A percentile compares a stretch with the other conserved stretches of the same genome.
Conservation (phyloP, 2,329 filamentous ascomycete species). For the Colletotrichum endophyticum region DNA sequence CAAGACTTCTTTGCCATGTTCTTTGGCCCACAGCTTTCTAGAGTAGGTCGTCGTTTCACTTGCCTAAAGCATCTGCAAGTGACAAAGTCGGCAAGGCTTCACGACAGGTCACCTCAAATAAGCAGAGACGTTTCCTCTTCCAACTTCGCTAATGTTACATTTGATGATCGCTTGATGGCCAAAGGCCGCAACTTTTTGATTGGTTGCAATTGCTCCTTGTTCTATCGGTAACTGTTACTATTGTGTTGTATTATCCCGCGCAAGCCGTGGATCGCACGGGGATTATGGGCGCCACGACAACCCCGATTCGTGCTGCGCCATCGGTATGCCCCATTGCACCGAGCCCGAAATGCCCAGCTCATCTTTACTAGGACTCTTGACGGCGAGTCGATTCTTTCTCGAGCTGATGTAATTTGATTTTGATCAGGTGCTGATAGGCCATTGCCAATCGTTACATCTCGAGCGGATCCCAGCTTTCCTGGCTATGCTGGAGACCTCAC, state of each 20-base stretch:
- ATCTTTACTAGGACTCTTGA: too few relatives aligned
- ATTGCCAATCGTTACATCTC: not conserved
- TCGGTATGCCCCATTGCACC: not conserved
- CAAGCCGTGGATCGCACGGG: not conserved
- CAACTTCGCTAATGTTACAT: not conserved
- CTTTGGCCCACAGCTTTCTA: too few relatives aligned
- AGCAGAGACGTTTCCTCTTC: not conserved
- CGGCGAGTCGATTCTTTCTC: fast-evolving
- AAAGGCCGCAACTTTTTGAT: not conserved
- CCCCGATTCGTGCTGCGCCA: not conserved
- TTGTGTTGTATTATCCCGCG: not conserved
- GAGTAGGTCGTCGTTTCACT: not conserved
- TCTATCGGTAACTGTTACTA: fast-evolving
- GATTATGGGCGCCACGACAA: not conserved
- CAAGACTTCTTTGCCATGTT: too few relatives aligned
- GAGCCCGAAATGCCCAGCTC: not conserved
- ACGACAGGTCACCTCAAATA: not conserved
- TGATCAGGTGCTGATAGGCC: fast-evolving
- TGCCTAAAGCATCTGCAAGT: not conserved
- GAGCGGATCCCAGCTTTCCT: not conserved
- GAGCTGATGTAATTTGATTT: too few relatives aligned
- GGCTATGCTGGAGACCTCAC: not conserved
- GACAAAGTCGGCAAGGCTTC: not conserved
- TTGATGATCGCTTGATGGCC: not conserved
- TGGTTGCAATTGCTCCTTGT: not conserved